Evolutionary conservation across 768 basidiomycete species (phyloP).

Genomic region (Xerocomellus chrysenteron): DNA sequence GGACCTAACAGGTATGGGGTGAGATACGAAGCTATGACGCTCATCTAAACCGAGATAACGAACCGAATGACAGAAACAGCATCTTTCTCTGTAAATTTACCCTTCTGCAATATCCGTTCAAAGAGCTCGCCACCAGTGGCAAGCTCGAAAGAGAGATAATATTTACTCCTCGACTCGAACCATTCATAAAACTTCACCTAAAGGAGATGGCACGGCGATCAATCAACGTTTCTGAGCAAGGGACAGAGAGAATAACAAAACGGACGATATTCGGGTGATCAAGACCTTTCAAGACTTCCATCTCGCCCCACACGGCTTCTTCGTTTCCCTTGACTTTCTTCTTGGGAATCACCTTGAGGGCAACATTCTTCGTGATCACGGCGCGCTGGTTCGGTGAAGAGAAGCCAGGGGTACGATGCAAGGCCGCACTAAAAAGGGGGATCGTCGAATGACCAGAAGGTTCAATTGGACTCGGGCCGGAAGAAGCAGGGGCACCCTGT

Average conservation of each 20-base stretch:
- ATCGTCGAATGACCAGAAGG: slow-evolving; percentile 24
- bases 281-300: slow-evolving; percentile 87
- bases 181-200: slow-evolving; percentile 96
- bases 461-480: slow-evolving; percentile 21
- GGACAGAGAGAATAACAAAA: slow-evolving; percentile 2
- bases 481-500: slow-evolving; percentile 52
- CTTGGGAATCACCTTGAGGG: slow-evolving; percentile 90
- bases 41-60: slow-evolving; percentile 24
- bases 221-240: background rate
- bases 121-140: slow-evolving; percentile 95
- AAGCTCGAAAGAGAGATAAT: slow-evolving; percentile 94
- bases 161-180: slow-evolving; percentile 93
- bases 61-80: slow-evolving; percentile 76
- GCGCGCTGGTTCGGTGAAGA: slow-evolving; percentile 27
- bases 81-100: slow-evolving; percentile 93
- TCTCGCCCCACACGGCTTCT: slow-evolving; percentile 85
- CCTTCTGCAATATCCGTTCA: slow-evolving; percentile 77
- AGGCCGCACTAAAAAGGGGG: slow-evolving; percentile 28
- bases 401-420: slow-evolving; percentile 19
- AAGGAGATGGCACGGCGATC: background rate
- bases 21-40: background rate
- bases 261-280: slow-evolving; percentile 90
- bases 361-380: slow-evolving; percentile 66
- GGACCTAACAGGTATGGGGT: slow-evolving; percentile 46
- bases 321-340: slow-evolving; percentile 95